Percentiles rank a stretch among this genome's conserved stretches.
Conservation (phyloP, 768 basidiomycete species). For the Naganishia vishniacii region DNA sequence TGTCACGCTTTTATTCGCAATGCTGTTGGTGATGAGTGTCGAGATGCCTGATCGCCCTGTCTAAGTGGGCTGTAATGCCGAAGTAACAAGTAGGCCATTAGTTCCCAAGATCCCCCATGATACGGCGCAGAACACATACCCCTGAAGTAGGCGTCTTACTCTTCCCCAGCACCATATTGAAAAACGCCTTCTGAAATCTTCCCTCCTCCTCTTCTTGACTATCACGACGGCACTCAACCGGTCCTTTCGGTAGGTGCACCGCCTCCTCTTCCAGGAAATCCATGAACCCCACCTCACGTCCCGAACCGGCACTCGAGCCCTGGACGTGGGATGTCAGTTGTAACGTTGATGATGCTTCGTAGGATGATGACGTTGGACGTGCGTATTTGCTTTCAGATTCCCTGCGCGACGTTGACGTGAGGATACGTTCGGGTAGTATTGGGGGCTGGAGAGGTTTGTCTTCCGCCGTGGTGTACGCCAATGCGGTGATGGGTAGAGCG, state of each 20-base stretch:
- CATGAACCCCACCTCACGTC: background rate
- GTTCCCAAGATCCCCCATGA: background rate
- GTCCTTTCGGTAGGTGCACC: background rate
- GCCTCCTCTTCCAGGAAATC: constrained; percentile 5
- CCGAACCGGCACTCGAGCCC: no score
- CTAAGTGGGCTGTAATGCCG: no score
- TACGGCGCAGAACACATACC: background rate
- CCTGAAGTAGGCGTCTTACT: background rate
- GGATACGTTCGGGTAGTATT: background rate
- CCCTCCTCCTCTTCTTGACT: constrained; percentile 7
- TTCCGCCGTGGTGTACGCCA: no score
- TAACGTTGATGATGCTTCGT: no score
- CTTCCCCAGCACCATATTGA: constrained; percentile 11
- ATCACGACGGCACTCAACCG: background rate
- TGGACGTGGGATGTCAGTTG: no score
- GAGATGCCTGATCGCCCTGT: no score
- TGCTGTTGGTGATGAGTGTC: no score
- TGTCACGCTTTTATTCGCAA: no score
- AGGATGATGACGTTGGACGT: no score
- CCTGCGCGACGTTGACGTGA: background rate
- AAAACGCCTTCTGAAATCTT: constrained; percentile 3
- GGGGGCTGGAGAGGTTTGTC: no score
- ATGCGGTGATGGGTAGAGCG: no score
- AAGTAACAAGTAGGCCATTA: background rate
- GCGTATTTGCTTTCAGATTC: background rate